phyloP scores from a whole-genome alignment of 495 filamentous ascomycete genomes.

The Delitschia confertaspora region DNA sequence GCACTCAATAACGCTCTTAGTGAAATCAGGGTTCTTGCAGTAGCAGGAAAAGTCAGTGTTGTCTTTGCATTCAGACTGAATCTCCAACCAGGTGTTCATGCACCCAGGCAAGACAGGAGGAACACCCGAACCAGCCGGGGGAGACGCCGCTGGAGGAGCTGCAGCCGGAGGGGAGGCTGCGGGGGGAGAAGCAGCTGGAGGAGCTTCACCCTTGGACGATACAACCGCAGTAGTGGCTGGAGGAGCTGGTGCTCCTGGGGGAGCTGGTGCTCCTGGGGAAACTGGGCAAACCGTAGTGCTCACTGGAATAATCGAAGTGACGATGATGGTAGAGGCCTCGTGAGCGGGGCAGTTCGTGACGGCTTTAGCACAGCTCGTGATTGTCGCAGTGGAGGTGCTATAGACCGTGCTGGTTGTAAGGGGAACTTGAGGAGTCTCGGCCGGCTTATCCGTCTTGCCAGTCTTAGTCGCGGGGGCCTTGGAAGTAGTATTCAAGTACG shows the following conservation, averaged over 20 bases:
- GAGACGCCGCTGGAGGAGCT: background rate
- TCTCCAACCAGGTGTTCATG: conserved; percentile 80
- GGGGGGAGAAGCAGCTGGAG: conserved; percentile 11
- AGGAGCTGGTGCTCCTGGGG: background rate
- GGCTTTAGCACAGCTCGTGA: conserved; percentile 26
- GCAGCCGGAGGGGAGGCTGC: background rate
- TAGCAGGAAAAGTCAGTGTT: conserved; percentile 80
- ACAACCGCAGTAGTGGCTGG: conserved; percentile 2
- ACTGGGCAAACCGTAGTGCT: conserved; percentile 3
- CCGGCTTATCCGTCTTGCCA: background rate
- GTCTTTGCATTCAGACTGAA: conserved; percentile 63
- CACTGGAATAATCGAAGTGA: conserved; percentile 12
- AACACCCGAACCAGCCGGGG: background rate
- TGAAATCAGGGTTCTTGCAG: conserved; percentile 71
- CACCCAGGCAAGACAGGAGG: conserved; percentile 63
- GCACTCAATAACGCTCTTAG: conserved; percentile 72
- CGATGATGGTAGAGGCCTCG: conserved; percentile 12
- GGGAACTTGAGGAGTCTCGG: background rate
- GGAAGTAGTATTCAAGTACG: conserved; percentile 3
- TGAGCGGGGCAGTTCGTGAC: conserved; percentile 33
- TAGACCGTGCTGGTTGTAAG: conserved; percentile 23
- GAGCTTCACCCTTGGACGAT: background rate
- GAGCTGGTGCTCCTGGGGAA: background rate
- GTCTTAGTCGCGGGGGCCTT: conserved; percentile 30
- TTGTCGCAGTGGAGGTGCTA: conserved; percentile 31